Base-by-base conservation (phyloP, 78 protist genomes). In the Guillardia theta region DNA sequence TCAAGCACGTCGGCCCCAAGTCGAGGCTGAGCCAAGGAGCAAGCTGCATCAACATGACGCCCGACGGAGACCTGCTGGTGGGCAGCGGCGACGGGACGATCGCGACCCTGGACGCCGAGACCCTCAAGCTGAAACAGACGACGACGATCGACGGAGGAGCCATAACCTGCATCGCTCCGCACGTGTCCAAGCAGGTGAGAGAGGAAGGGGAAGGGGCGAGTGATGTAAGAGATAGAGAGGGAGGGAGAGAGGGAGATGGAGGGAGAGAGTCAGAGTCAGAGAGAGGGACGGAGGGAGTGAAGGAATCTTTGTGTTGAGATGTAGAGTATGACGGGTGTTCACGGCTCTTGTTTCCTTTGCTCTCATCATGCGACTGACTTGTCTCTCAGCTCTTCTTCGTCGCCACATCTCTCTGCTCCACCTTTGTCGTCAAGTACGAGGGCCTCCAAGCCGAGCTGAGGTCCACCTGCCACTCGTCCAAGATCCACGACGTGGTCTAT, bases 1-100 rank as follows among this genome's bases (percentile, higher is more conserved):
- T 94, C 93, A 41, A 33, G 62, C 24, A 30, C 37, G 24, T 19
- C 39, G 96, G 95, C 4, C 96, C 96, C 30, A 50, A 45, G 47
- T 30, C 88, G 78, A 43, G 24, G 27, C 3, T 44, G 27, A 2
- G n/a, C 22, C 78, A 64, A 41, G 93, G 47, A 37, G 77, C 33
- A 70, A 44, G 1, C 36, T 30, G 44, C 95, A 10, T 39, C 80
- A 37, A 62, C 4, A 0, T n/a, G 46, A 50, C 22, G 36, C 36
- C 36, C 39, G 6, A 0, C n/a, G 94, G 93, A 78, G 77, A 92
- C 80, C 18, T 96, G 19, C 6, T 96, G 22, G 88, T 94, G 8
- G 97, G 97, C 78, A 6, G 94, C 0, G 97, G 96, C 33, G 95
- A 47, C 22, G 97, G 97, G 37, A 12, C 48, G 12, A n/a, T 94